A percentile compares a stretch with the other conserved stretches of the same genome.
Evolutionary conservation across 1,139 yeast genomes (phyloP).

Genomic region (Yamadazyma diddensiae): DNA sequence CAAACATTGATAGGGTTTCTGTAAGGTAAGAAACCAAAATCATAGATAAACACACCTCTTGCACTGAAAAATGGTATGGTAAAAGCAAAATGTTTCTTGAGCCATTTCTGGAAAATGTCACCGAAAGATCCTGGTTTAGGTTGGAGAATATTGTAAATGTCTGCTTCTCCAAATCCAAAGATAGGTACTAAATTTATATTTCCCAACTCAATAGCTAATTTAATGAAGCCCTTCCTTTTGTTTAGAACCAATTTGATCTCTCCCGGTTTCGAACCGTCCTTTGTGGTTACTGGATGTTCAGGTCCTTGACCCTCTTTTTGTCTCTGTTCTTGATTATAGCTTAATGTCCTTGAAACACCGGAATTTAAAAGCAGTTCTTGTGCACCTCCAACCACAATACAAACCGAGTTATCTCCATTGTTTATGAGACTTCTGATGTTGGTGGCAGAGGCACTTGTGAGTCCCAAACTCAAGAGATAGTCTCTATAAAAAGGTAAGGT

Average conservation of each 20-base stretch:
- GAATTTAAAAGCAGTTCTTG: slow-evolving; percentile 71
- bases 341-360: slow-evolving; percentile 33
- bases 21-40: slow-evolving; percentile 86
- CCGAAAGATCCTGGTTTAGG: slow-evolving; percentile 53
- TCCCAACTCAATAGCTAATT: slow-evolving; percentile 77
- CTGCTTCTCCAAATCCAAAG: slow-evolving; percentile 91
- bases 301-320: slow-evolving; percentile 5
- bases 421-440: slow-evolving; percentile 66
- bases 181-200: slow-evolving; percentile 81
- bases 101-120: slow-evolving; percentile 61
- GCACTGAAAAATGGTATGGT: slow-evolving; percentile 92
- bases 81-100: slow-evolving; percentile 72
- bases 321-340: slow-evolving; percentile 46
- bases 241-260: slow-evolving; percentile 53
- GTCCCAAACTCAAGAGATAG: slow-evolving; percentile 75
- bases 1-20: slow-evolving; percentile 78
- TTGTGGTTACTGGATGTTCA: slow-evolving; percentile 5
- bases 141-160: slow-evolving; percentile 61
- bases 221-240: slow-evolving; percentile 85
- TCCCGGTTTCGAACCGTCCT: slow-evolving; percentile 3
- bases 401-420: slow-evolving; percentile 70
- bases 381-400: slow-evolving; percentile 95
- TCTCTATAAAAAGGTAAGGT: slow-evolving; percentile 87
- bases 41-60: slow-evolving; percentile 88
- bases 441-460: slow-evolving; percentile 77